Percentiles rank a stretch among this genome's conserved stretches.
phyloP scores from a whole-genome alignment of 176 grass and related monocot species.

The Aegilops sharonensis region DNA sequence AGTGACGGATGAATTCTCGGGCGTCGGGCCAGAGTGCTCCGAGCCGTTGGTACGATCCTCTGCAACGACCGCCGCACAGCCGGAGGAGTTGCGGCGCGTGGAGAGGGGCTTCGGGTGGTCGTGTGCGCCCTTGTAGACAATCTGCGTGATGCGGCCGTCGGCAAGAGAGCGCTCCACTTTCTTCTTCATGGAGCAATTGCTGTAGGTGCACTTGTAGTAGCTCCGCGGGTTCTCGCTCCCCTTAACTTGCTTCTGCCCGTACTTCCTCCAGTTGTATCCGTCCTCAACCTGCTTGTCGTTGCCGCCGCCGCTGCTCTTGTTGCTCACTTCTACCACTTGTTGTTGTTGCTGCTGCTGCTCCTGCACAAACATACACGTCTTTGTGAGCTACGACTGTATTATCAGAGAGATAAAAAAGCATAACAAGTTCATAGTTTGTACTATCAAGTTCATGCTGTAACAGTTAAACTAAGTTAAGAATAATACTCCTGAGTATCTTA shows the following conservation, averaged over 20 bases:
- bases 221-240: constrained; percentile 93
- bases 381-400: background rate
- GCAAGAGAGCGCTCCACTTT: constrained; percentile 78
- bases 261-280: constrained; percentile 97
- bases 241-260: constrained; percentile 96
- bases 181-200: constrained; percentile 88
- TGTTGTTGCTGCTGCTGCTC: background rate
- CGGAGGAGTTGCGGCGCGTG: constrained; percentile 45
- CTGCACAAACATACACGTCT: background rate
- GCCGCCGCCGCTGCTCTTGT: background rate
- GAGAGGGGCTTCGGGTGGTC: constrained; percentile 78
- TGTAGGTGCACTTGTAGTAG: constrained; percentile 95
- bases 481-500: too few relatives aligned
- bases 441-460: background rate
- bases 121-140: constrained; percentile 90
- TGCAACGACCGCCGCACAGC: background rate
- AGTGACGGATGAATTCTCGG: constrained; percentile 62
- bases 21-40: constrained; percentile 45
- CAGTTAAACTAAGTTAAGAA: background rate
- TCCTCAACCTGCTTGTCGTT: constrained; percentile 59
- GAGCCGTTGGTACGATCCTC: background rate
- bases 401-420: too few relatives aligned
- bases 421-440: too few relatives aligned
- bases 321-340: constrained; percentile 7
- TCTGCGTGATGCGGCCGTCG: constrained; percentile 74